phyloP scores from a whole-genome alignment of 805 yeast species.

The Cyberlindnera veronae region DNA sequence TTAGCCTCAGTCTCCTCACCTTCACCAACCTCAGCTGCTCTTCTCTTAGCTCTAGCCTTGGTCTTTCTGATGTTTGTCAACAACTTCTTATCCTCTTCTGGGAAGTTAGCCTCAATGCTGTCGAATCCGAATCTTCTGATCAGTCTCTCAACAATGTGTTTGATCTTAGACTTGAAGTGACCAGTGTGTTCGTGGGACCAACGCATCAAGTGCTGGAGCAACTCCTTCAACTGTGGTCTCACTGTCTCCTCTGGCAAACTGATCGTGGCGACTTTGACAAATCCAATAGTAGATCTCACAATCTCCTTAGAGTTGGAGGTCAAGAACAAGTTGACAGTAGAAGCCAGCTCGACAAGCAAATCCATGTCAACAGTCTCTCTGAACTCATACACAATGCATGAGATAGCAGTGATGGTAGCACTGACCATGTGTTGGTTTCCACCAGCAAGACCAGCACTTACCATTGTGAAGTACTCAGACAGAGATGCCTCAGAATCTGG shows the following conservation, averaged over 20 bases:
- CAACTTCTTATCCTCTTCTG: conserved; percentile 84
- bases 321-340: conserved; percentile 85
- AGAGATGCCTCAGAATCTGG: conserved; percentile 67
- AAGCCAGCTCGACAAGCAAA: conserved; percentile 67
- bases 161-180: conserved; percentile 88
- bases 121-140: conserved; percentile 90
- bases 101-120: conserved; percentile 75
- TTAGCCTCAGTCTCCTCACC: conserved; percentile 22
- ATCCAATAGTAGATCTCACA: conserved; percentile 91
- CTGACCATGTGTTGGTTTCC: conserved; percentile 93
- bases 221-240: conserved; percentile 56
- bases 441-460: conserved; percentile 95
- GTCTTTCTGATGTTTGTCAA: conserved; percentile 82
- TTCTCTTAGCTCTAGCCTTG: conserved; percentile 79
- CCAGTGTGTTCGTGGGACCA: conserved; percentile 98
- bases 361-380: conserved; percentile 58
- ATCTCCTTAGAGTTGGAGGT: conserved; percentile 91
- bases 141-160: conserved; percentile 88
- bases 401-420: conserved; percentile 89
- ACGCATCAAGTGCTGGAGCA: conserved; percentile 70
- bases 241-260: conserved; percentile 78
- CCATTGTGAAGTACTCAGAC: conserved; percentile 85
- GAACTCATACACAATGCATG: conserved; percentile 85
- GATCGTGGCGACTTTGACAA: conserved; percentile 83
- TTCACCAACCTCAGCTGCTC: conserved; percentile 37